Percentiles rank a stretch among this genome's conserved stretches.
Conservation (phyloP, 495 filamentous ascomycete species). For the Penicillium tannophilum region DNA sequence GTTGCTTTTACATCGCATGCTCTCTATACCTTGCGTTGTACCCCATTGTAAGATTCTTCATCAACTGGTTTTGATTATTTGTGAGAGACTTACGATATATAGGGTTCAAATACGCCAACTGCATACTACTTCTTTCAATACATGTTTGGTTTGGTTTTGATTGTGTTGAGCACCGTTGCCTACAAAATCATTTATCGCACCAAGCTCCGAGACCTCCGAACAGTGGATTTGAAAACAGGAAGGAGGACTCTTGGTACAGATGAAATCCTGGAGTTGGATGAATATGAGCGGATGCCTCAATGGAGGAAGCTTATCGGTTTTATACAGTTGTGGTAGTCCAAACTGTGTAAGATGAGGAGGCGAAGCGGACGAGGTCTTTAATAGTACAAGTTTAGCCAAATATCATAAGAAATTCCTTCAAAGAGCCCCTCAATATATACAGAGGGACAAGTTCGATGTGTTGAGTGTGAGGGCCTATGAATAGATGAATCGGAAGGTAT, state of each 20-base stretch:
- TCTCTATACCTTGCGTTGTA: no score
- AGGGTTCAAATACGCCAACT: slow-evolving; percentile 17
- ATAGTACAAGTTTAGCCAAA: no score
- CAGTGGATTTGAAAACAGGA: slow-evolving; percentile 8
- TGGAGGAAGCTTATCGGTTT: slow-evolving; percentile 9
- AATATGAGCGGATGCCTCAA: background rate
- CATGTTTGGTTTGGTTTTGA: slow-evolving; percentile 26
- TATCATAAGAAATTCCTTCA: no score
- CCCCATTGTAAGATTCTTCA: no score
- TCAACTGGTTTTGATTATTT: no score
- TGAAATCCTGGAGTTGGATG: slow-evolving; percentile 6
- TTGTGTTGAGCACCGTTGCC: slow-evolving; percentile 17
- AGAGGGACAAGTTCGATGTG: no score
- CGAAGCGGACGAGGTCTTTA: no score
- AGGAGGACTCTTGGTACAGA: background rate
- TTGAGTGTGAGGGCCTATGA: no score
- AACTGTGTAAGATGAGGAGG: no score
- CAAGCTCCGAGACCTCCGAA: slow-evolving; percentile 1
- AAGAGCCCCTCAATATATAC: no score
- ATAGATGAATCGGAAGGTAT: no score
- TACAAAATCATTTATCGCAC: slow-evolving; percentile 9
- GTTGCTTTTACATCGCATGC: no score
- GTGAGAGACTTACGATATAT: background rate
- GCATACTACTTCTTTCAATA: slow-evolving; percentile 36
- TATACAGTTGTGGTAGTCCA: slow-evolving; percentile 4